A percentile compares a stretch with the other conserved stretches of the same genome.
phyloP scores from a whole-genome alignment of 306 rosid species.

The Fragaria vesca region DNA sequence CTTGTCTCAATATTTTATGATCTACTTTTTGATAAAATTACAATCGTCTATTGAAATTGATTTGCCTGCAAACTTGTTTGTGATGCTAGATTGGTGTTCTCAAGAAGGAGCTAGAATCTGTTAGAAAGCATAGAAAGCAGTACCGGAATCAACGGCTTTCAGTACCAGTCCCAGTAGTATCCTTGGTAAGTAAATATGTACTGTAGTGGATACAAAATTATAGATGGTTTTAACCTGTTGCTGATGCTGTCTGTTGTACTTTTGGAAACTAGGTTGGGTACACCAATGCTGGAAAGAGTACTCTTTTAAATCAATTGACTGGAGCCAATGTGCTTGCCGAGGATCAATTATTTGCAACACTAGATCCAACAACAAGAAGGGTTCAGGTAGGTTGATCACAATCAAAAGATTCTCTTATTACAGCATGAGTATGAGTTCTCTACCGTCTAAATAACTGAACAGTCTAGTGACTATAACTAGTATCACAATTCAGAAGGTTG shows the following conservation, averaged over 20 bases:
- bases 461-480: constrained; percentile 1
- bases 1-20: no score
- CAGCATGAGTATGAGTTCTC: not conserved
- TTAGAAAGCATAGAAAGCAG: constrained; percentile 87
- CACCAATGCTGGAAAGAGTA: constrained; percentile 98
- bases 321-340: constrained; percentile 96
- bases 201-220: constrained; percentile 14
- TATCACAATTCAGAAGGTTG: not conserved
- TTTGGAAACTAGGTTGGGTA: constrained; percentile 74
- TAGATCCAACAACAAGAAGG: constrained; percentile 98
- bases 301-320: constrained; percentile 84
- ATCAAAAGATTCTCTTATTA: constrained; percentile 15
- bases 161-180: constrained; percentile 90
- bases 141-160: constrained; percentile 75
- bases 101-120: constrained; percentile 78
- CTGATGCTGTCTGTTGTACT: constrained; percentile 13
- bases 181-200: constrained; percentile 59
- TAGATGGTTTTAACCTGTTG: not conserved
- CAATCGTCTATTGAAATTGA: constrained; percentile 9
- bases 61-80: constrained; percentile 22
- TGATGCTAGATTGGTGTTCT: constrained; percentile 73
- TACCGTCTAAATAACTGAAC: not conserved
- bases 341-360: constrained; percentile 94
- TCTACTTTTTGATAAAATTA: not conserved
- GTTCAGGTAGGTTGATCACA: constrained; percentile 70